phyloP scores from a whole-genome alignment of 2,329 filamentous ascomycete species.

The Fusarium denticulatum region DNA sequence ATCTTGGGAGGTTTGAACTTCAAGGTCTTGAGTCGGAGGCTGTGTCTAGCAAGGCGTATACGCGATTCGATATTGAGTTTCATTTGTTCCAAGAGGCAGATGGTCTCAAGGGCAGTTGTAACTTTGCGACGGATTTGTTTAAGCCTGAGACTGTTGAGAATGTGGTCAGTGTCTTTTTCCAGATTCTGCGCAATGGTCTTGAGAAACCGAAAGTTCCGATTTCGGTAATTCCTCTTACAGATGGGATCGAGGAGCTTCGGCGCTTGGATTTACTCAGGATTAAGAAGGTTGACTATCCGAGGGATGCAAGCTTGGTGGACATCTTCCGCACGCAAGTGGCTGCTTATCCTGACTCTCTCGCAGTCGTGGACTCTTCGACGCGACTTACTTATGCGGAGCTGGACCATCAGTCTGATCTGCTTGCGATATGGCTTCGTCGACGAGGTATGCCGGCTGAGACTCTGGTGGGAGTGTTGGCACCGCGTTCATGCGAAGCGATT shows the following conservation, averaged over 20 bases:
- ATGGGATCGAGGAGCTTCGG: neutral
- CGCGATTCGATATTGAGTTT: slow-evolving; percentile 41
- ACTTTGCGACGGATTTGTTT: slow-evolving; percentile 39
- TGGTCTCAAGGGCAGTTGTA: slow-evolving; percentile 8
- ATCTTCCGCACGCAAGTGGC: slow-evolving; percentile 33
- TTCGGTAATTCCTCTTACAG: neutral
- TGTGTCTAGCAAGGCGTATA: neutral
- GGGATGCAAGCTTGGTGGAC: slow-evolving; percentile 35
- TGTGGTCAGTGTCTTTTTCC: slow-evolving; percentile 25
- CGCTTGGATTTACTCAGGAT: neutral
- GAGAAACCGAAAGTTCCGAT: neutral
- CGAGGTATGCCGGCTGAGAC: slow-evolving; percentile 17
- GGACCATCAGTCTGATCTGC: slow-evolving; percentile 21
- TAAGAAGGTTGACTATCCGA: neutral
- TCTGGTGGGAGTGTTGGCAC: slow-evolving; percentile 29
- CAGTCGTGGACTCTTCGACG: slow-evolving; percentile 25
- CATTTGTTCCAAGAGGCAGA: slow-evolving; percentile 36
- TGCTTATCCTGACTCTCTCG: slow-evolving; percentile 6
- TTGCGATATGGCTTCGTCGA: slow-evolving; percentile 31
- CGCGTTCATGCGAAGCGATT: slow-evolving; percentile 39
- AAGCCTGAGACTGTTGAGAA: slow-evolving; percentile 31
- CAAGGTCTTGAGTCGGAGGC: slow-evolving; percentile 25
- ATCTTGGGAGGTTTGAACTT: slow-evolving; percentile 28
- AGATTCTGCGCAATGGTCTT: slow-evolving; percentile 29
- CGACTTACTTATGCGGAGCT: slow-evolving; percentile 40